phyloP scores from a whole-genome alignment of 768 basidiomycete species.

The Suillus lakei region DNA sequence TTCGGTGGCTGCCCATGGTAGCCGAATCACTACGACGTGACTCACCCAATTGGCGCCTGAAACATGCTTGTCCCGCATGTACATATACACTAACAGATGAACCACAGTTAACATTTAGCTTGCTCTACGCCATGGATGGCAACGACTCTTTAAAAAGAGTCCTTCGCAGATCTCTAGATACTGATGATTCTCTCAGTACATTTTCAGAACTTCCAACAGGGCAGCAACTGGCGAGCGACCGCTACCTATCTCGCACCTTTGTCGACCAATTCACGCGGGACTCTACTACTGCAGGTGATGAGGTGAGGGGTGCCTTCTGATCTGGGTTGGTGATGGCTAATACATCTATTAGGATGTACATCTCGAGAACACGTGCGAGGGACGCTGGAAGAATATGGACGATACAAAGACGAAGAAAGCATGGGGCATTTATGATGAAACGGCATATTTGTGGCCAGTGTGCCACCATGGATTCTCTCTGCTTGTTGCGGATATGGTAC shows the following conservation, averaged over 20 bases:
- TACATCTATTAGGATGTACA: background rate
- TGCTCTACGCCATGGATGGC: conserved; percentile 17
- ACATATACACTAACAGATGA: conserved; percentile 9
- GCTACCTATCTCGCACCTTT: background rate
- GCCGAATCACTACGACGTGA: conserved; percentile 14
- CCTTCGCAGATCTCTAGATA: background rate
- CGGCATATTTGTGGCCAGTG: background rate
- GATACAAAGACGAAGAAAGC: background rate
- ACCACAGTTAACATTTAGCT: conserved; percentile 3
- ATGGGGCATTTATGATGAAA: background rate
- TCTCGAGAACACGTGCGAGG: background rate
- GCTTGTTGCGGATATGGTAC: background rate
- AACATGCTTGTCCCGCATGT: conserved; percentile 15
- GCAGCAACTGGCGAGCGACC: conserved; percentile 8
- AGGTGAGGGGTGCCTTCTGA: background rate
- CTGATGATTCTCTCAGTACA: background rate
- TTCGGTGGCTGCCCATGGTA: conserved; percentile 17
- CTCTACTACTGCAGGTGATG: background rate
- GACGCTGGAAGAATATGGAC: background rate
- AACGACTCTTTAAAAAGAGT: background rate
- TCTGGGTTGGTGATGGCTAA: no score
- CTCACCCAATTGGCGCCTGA: conserved; percentile 11
- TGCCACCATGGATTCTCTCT: background rate
- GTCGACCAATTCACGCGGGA: background rate
- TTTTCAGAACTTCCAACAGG: background rate